Percentiles rank a stretch among this genome's conserved stretches.
phyloP scores from a whole-genome alignment of 169 alveolate species.

The Miamiensis avidus region DNA sequence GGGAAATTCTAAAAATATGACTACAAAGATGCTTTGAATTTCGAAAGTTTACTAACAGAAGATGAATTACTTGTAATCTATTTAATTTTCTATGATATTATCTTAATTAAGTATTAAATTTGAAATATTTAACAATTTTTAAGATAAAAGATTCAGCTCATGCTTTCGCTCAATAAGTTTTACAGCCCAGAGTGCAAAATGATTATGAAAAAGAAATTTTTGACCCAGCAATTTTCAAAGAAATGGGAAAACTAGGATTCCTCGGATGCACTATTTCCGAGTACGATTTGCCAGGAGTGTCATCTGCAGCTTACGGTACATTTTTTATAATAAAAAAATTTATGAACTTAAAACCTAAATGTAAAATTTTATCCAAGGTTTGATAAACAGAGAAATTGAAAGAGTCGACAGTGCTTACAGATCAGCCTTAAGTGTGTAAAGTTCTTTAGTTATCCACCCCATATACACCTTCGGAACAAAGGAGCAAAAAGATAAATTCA shows the following conservation, averaged over 20 bases:
- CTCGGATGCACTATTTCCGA: constrained; percentile 75
- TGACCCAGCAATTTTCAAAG: constrained; percentile 62
- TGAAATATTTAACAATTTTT: neutral
- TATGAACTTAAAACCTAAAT: too few relatives aligned
- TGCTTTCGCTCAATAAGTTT: constrained; percentile 48
- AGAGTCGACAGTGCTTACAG: constrained; percentile 82
- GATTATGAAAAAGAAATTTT: constrained; percentile 63
- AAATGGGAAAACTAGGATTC: constrained; percentile 75
- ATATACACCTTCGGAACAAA: constrained; percentile 72
- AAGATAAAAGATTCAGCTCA: constrained; percentile 54
- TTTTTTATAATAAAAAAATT: too few relatives aligned
- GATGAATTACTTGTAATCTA: constrained; percentile 54
- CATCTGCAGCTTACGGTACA: constrained; percentile 76
- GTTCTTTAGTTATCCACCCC: constrained; percentile 83
- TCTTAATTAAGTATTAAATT: too few relatives aligned
- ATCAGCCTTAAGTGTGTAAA: constrained; percentile 79
- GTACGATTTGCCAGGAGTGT: constrained; percentile 84
- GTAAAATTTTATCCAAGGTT: constrained; percentile 30
- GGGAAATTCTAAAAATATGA: constrained; percentile 38
- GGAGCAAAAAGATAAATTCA: constrained; percentile 64
- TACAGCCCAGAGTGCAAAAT: constrained; percentile 62
- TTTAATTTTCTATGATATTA: too few relatives aligned
- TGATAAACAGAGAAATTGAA: constrained; percentile 83
- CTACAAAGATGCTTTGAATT: constrained; percentile 57
- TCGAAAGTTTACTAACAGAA: constrained; percentile 56